These are phyloP conservation scores for Penicillium nucicola DNA, from an alignment of 495 filamentous ascomycete genomes.

Conservation along the genomic window DNA sequence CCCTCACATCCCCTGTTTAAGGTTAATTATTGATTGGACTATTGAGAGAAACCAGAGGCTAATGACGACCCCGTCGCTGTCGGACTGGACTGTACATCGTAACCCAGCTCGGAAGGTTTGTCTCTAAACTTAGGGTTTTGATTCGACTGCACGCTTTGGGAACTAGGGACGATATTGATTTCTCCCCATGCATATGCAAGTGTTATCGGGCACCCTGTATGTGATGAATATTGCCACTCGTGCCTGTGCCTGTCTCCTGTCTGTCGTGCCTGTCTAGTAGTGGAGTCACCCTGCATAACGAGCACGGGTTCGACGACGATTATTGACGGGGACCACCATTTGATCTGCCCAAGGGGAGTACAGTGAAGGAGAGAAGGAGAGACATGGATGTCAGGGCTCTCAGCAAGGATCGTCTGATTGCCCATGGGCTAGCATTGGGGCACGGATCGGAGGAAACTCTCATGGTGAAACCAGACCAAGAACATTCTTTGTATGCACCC, in stretches of 20 bases:
- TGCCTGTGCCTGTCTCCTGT: conserved; percentile 1
- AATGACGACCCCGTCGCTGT: too few relatives aligned
- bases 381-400: background rate
- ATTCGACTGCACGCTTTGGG: too few relatives aligned
- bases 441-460: background rate
- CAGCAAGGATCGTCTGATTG: background rate
- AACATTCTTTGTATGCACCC: background rate
- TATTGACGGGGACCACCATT: background rate
- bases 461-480: conserved; percentile 2
- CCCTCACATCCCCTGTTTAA: background rate
- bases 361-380: background rate
- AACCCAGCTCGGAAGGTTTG: too few relatives aligned
- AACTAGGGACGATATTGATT: too few relatives aligned
- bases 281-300: background rate
- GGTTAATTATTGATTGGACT: background rate
- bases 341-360: background rate
- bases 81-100: too few relatives aligned
- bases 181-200: too few relatives aligned
- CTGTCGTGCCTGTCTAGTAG: background rate
- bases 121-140: background rate
- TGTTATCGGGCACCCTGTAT: background rate
- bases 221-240: conserved; percentile 3
- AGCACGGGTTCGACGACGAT: conserved; percentile 3
- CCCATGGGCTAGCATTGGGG: background rate
- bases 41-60: too few relatives aligned